Conservation (phyloP, 768 basidiomycete genomes). For the Austroboletus eburneus region DNA sequence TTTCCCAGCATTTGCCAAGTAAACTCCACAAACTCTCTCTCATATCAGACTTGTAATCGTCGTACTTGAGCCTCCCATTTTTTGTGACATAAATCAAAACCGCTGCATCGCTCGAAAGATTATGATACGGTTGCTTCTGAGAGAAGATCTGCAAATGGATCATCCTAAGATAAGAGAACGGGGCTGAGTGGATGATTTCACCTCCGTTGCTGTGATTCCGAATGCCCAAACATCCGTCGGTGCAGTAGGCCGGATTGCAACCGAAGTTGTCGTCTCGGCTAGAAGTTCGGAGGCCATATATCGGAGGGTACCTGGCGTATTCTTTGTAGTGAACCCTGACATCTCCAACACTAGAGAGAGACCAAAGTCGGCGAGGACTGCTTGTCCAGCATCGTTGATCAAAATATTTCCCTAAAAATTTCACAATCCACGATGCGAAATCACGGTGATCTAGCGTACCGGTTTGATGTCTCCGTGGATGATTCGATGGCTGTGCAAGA, state of each 20-base stretch:
- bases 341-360: slow-evolving; percentile 35
- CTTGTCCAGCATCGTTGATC: slow-evolving; percentile 29
- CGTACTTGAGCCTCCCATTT: slow-evolving; percentile 11
- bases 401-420: slow-evolving; percentile 34
- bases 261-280: slow-evolving; percentile 11
- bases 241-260: slow-evolving; percentile 19
- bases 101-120: slow-evolving; percentile 8
- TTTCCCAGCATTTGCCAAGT: slow-evolving; percentile 18
- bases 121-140: slow-evolving; percentile 16
- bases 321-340: slow-evolving; percentile 35
- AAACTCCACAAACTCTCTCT: slow-evolving; percentile 17
- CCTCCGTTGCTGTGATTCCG: slow-evolving; percentile 35
- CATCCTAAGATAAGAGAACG: neutral
- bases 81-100: slow-evolving; percentile 17
- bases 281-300: slow-evolving; percentile 40
- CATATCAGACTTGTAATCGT: slow-evolving; percentile 18
- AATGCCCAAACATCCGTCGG: slow-evolving; percentile 36
- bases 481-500: slow-evolving; percentile 20
- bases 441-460: slow-evolving; percentile 14
- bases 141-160: slow-evolving; percentile 22
- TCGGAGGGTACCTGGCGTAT: slow-evolving; percentile 33
- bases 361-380: slow-evolving; percentile 38
- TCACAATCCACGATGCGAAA: neutral
- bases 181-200: slow-evolving; percentile 2
- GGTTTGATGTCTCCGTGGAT: slow-evolving; percentile 39